Evolutionary conservation across 148 eudicot genomes (phyloP), one percentile per base, ranked within the genome.

Genomic region (Rhododendron kiyosumense): DNA sequence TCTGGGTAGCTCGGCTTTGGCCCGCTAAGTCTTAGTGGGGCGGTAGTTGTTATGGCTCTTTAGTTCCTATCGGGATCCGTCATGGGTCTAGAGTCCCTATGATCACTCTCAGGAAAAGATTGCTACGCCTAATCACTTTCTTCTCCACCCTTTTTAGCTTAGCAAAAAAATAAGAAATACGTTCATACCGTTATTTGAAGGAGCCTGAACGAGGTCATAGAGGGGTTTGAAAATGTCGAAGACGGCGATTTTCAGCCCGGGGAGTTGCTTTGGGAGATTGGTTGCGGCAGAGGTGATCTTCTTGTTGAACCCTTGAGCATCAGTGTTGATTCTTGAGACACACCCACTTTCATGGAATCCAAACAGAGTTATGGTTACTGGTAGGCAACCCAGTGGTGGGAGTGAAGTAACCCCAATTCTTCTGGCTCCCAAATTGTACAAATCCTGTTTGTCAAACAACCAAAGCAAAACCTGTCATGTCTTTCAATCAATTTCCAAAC

Each of bases 381-480:
- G 99, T 38, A 94, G 86, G 63, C 98, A 97, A 7, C 99, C 99
- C 65, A 93, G 30, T 81, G 99, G 98, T 11, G 99, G 98, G 30
- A 94, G 96, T 73, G 98, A 92, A 88, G 99, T 97, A 86, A 87
- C 99, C 20, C 99, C 99, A 2, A 97, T 93, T 83, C 91, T 93
- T 80, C 98, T 91, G 10, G 98, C 99, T 90, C 99, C 99, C 79
- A 88, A 48, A 5, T 90, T 89, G 81, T 97, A 87, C 86, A 97
- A 81, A 24, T 90, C 89, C 99, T 97, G 88, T 85, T 73, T 28
- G 4, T 28, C 18, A 67, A 67, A 26, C 30, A 63, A 52, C 49
- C 80, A 34, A 43, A 18, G 32, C 34, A 22, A 28, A 49, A 14
- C 36, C n/a, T 9, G 26, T 65, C 14, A 65, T 65, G n/a, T n/a